Evolutionary conservation across 2,329 filamentous ascomycete genomes (phyloP).

Genomic region (Fusarium gaditjirri): DNA sequence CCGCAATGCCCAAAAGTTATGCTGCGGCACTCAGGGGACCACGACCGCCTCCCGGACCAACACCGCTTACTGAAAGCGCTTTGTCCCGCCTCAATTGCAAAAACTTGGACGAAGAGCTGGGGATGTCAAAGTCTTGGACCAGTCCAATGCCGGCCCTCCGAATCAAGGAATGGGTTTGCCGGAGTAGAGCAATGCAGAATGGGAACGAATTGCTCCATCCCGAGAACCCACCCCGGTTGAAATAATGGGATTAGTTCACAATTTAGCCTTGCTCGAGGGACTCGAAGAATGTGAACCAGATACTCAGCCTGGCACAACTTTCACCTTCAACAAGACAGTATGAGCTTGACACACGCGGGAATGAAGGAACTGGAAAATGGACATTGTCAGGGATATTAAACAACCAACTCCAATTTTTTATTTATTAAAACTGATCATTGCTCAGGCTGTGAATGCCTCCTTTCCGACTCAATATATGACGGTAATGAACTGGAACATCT

Average conservation of each 20-base stretch:
- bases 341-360: too few relatives aligned
- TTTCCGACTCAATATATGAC: slow-evolving; percentile 12
- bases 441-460: slow-evolving; percentile 11
- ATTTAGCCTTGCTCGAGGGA: neutral
- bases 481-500: slow-evolving; percentile 3
- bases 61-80: neutral
- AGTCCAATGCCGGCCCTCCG: neutral
- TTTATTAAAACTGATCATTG: neutral
- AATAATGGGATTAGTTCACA: neutral
- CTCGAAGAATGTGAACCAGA: too few relatives aligned
- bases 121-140: neutral
- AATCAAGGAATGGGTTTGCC: neutral
- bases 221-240: neutral
- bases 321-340: neutral
- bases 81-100: neutral
- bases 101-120: neutral
- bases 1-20: neutral
- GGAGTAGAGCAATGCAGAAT: neutral
- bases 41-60: neutral
- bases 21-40: neutral
- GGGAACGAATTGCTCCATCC: neutral
- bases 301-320: too few relatives aligned
- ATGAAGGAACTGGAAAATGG: too few relatives aligned
- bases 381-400: too few relatives aligned
- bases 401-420: neutral